Evolutionary conservation across 257 asterid species (phyloP), one percentile per base, ranked within the genome.

Genomic region (Solanum arcanum): DNA sequence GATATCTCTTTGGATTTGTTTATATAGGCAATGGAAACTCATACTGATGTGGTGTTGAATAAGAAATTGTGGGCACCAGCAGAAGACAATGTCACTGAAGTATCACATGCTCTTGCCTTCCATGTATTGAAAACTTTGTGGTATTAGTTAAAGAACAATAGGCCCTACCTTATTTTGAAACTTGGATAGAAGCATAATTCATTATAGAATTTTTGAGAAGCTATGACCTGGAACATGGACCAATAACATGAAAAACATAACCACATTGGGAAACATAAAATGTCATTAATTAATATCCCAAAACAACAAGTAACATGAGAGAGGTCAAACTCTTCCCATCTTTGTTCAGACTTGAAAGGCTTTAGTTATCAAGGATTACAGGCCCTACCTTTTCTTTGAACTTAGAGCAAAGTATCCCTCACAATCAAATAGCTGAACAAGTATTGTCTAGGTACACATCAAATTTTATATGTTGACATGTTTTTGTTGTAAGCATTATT

Each of bases 401-500:
- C 21, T 49, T 5, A 12, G n/a, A 20, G n/a, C 78, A 72, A 33
- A 72, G 8, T 70, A 70, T 72, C 44, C 14, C 42, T 16, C 25
- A 33, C 13, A 31, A 18, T 33, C 5, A 72, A 72, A 16, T 70
- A 7, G 42, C 77, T 31, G 31, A 29, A 31, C 41, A 69, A 33
- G 76, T 15, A 8, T 70, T 70, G 42, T 31, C n/a, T 70, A 70
- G 25, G 35, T 70, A 70, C 13, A 15, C 77, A 31, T 70, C 42
- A 37, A 52, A 7, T 29, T 31, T 70, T 8, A 3, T 16, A 16
- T 18, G 3, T 70, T 70, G 37, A 29, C 35, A 83, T 27, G 73
- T 90, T 74, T 60, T 47, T 83, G 44, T 76, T 87, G 25, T 70
- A 70, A 69, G 88, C 90, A 88, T 23, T 70, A 8, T 78, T 88